Evolutionary conservation across 2,329 filamentous ascomycete species (phyloP), one percentile per base, ranked within the genome.

Genomic region (Aspergillus oerlinghausenensis): DNA sequence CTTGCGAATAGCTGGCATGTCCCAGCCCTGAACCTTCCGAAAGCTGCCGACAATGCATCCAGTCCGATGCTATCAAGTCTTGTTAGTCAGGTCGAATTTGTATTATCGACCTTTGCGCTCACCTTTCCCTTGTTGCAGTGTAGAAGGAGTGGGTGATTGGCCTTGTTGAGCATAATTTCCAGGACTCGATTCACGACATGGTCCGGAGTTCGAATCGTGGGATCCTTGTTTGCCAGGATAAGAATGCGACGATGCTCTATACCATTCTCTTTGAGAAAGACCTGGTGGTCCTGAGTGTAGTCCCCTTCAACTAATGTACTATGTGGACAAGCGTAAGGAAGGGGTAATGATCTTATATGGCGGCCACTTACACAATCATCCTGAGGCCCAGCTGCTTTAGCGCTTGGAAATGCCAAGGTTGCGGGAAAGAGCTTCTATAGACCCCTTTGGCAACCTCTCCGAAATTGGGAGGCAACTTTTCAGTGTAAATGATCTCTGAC

Each of bases 51-150:
- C 83, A n/a, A 94, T 88, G 68, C 92, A 96, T 23, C 92, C 92
- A 19, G 92, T 96, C 56, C 92, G 88, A 70, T 97, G 92, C 82
- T 90, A 59, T 40, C 55, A 26, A 21, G 19, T n/a, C 9, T 4
- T 23, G 23, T 61, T 43, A 62, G 56, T 17, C n/a, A 43, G 3
- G 8, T 23, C 14, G 1, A 51, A 26, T 14, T 17, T 11, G 45
- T 11, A 29, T n/a, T 1, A 9, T 35, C 38, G n/a, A 2, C 23
- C 3, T 40, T 19, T 40, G n/a, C 23, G 66, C 75, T 61, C 73
- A 86, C 84, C 76, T 87, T 94, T 70, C 92, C 92, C 65, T 96
- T 92, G 70, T 96, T 97, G 81, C 92, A 97, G 73, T 97, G 92
- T 49, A 97, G 83, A 42, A 96, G 80, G 10, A 97, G 74, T 0